phyloP scores from a whole-genome alignment of 345 rosid genomes.

The Lepidium africanum region DNA sequence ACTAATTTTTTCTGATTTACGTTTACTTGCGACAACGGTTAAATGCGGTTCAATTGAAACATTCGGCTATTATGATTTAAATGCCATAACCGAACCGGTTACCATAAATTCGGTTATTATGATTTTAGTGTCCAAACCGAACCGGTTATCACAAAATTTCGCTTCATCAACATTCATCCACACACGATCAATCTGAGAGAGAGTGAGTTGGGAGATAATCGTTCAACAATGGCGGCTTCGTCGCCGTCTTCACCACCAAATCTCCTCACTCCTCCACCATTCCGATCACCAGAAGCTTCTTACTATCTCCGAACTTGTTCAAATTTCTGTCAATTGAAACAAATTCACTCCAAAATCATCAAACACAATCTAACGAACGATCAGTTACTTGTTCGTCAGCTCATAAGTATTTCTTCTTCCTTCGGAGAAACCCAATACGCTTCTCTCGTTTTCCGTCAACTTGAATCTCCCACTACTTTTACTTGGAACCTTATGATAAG shows the following conservation, averaged over 20 bases:
- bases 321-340: constrained; percentile 49
- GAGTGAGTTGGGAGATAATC: neutral
- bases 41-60: neutral
- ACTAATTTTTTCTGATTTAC: neutral
- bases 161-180: constrained; percentile 18
- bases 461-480: constrained; percentile 33
- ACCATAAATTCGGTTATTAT: no score
- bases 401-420: constrained; percentile 44
- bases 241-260: constrained; percentile 12
- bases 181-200: constrained; percentile 11
- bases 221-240: constrained; percentile 28
- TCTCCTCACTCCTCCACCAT: constrained; percentile 22
- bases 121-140: neutral
- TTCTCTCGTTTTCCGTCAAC: constrained; percentile 40
- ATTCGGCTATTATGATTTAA: neutral
- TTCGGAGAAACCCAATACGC: constrained; percentile 42
- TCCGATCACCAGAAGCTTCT: constrained; percentile 37
- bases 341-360: constrained; percentile 47
- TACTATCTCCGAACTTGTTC: constrained; percentile 36
- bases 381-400: constrained; percentile 50
- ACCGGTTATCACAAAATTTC: neutral
- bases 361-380: constrained; percentile 38
- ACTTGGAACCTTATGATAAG: constrained; percentile 79
- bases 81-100: no score
- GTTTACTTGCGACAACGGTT: neutral